Evolutionary conservation across 1,284 basidiomycete genomes (phyloP), one percentile per base, ranked within the genome.

Genomic region (Marasmius sp.): DNA sequence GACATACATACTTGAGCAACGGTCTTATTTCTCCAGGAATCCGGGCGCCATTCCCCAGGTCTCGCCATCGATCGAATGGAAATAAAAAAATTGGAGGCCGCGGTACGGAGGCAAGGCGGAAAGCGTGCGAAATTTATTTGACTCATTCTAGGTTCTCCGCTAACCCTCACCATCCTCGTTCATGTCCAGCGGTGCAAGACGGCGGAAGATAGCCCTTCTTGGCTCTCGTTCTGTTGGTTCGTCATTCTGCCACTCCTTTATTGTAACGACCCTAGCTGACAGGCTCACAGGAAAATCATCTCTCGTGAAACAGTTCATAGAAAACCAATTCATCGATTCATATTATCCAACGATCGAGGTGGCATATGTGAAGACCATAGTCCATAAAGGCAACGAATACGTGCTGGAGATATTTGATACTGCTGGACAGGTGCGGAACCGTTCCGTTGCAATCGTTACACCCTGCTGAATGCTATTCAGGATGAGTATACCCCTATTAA

Each of bases 321-420:
- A 91, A 78, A 78, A 85, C 75, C 72, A 84, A 72, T 81, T 87
- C 71, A 85, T 92, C 73, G 92, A 93, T 64, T 84, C 87, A 22
- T 94, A 98, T 83, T 97, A 95, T 76, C 96, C 96, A 20, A 98
- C 96, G 57, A 97, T 98, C 72, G 95, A 98, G 76, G 88, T 85
- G 68, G 95, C 93, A 27, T 94, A 92, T 75, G 85, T 89, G 65
- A 98, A 98, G 83, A 88, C 82, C 58, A 88, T 98, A 73, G 85
- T 85, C 64, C 90, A 93, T 80, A 93, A 92, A 65, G 94, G 94
- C 54, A 83, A 90, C 50, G 92, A 95, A 70, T 98, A 95, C 72
- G 88, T 94, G 65, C 88, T 88, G 78, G 89, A 93, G 78, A 92
- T 94, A 77, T 88, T 94, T 71, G 94, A 95, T 77, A 93, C 91